phyloP scores from a whole-genome alignment of 345 rosid species.

The Corchorus capsularis region DNA sequence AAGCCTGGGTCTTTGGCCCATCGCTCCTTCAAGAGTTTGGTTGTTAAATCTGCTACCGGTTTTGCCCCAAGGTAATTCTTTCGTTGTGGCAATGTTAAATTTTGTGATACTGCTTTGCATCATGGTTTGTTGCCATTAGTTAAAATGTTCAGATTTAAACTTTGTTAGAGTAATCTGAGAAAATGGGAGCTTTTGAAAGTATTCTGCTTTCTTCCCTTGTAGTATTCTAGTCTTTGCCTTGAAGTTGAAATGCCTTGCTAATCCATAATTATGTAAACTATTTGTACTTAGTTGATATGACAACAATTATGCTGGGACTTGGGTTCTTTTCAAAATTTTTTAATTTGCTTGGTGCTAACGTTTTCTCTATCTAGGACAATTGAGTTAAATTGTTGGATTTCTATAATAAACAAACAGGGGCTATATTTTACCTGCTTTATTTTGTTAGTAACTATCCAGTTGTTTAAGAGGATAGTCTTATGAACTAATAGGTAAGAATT shows the following conservation, averaged over 20 bases:
- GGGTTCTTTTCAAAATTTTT: slow-evolving; percentile 25
- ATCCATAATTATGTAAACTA: neutral
- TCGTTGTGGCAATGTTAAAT: neutral
- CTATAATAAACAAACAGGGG: too few species aligned
- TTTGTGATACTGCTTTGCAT: neutral
- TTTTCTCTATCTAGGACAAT: neutral
- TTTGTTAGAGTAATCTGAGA: neutral
- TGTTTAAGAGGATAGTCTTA: too few species aligned
- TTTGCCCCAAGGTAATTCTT: slow-evolving; percentile 91
- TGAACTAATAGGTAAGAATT: too few species aligned
- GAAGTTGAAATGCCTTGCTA: neutral
- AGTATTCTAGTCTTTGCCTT: neutral
- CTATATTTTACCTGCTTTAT: too few species aligned
- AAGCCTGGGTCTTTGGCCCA: slow-evolving; percentile 29
- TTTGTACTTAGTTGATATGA: slow-evolving; percentile 7
- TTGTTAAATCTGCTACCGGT: slow-evolving; percentile 78
- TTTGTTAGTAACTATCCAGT: too few species aligned
- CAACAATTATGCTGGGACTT: slow-evolving; percentile 93
- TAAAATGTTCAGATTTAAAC: neutral
- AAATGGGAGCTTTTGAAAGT: neutral
- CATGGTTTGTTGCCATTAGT: neutral
- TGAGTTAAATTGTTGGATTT: neutral
- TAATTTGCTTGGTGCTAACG: neutral
- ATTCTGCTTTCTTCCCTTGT: neutral
- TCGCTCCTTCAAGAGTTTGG: slow-evolving; percentile 49